Evolutionary conservation across 768 basidiomycete genomes (phyloP).

Genomic region (Naganishia vaughanmartiniae): DNA sequence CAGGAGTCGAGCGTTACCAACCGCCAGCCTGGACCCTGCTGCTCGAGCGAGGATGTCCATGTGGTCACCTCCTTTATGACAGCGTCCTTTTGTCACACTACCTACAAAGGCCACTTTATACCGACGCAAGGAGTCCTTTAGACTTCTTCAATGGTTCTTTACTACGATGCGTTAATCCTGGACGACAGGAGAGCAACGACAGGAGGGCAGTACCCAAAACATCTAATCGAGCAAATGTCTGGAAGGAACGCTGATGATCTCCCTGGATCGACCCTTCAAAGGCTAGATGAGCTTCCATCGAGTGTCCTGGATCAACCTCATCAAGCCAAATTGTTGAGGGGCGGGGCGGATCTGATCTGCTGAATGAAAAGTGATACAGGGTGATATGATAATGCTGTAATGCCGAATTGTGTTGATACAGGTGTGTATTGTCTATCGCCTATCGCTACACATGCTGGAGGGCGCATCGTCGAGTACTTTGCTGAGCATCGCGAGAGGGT

Average conservation of each 20-base stretch:
- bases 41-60: neutral
- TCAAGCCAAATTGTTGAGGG: neutral
- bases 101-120: neutral
- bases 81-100: neutral
- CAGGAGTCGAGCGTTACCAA: neutral
- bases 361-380: neutral
- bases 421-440: neutral
- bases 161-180: neutral
- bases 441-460: neutral
- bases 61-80: neutral
- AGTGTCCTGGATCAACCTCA: neutral
- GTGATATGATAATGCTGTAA: neutral
- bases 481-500: neutral
- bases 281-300: too few species aligned
- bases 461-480: neutral
- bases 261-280: neutral
- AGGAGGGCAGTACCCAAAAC: neutral
- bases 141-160: neutral
- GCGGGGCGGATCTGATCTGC: neutral
- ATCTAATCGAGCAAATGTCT: neutral
- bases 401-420: conserved; percentile 3
- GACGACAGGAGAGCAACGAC: too few species aligned
- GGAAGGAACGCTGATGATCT: neutral
- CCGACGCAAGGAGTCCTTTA: neutral
- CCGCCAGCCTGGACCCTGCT: neutral